Evolutionary conservation across 2,329 filamentous ascomycete genomes (phyloP).

Genomic region (Arthrinium puccinioides): DNA sequence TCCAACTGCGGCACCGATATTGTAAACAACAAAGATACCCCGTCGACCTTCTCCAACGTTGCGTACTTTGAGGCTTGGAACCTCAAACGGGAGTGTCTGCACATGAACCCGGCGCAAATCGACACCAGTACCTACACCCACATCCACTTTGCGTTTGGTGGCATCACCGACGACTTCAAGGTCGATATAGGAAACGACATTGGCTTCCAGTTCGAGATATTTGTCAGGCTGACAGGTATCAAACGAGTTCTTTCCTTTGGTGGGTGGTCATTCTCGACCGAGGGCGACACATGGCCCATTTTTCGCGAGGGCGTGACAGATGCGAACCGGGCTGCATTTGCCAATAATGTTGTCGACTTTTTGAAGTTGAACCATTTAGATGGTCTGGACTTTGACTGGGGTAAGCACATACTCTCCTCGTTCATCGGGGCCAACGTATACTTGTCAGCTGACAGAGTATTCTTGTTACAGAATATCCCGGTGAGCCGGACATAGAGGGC

Average conservation of each 20-base stretch:
- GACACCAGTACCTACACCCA: constrained; percentile 17
- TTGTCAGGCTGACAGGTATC: constrained; percentile 12
- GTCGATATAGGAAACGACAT: constrained; percentile 7
- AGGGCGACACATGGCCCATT: constrained; percentile 20
- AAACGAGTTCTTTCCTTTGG: constrained; percentile 30
- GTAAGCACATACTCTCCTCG: too few species aligned
- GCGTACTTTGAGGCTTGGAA: constrained; percentile 28
- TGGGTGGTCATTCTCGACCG: constrained; percentile 31
- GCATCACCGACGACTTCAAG: constrained; percentile 17
- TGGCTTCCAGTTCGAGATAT: constrained; percentile 15
- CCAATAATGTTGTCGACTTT: constrained; percentile 7
- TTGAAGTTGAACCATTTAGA: constrained; percentile 8
- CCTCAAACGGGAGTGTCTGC: constrained; percentile 19
- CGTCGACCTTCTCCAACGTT: constrained; percentile 6
- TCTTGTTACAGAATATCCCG: too few species aligned
- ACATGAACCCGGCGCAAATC: constrained; percentile 16
- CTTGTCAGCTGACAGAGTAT: too few species aligned
- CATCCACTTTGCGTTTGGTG: constrained; percentile 29
- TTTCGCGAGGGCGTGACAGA: constrained; percentile 21
- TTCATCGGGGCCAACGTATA: too few species aligned
- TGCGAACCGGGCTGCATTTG: constrained; percentile 17
- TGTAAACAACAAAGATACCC: constrained; percentile 3
- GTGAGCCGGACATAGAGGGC: constrained; percentile 3
- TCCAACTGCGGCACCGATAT: constrained; percentile 25
- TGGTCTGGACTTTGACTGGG: constrained; percentile 10